phyloP scores from a whole-genome alignment of 169 alveolate genomes.

The Cystoisospora suis region DNA sequence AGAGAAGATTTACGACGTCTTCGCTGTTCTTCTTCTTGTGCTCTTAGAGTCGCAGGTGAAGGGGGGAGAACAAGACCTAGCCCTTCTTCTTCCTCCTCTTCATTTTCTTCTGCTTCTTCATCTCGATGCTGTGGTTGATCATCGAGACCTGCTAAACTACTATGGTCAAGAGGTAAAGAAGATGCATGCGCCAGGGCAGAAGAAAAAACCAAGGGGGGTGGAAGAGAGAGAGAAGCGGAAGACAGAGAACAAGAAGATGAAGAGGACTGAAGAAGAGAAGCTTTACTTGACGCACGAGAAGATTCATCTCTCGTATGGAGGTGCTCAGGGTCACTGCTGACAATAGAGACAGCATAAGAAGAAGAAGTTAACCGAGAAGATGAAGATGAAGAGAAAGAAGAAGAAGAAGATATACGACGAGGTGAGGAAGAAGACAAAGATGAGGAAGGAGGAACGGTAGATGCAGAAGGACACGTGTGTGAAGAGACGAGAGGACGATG shows the following conservation, averaged over 20 bases:
- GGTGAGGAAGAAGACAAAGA: background rate
- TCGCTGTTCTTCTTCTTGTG: background rate
- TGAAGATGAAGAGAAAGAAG: background rate
- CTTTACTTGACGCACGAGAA: background rate
- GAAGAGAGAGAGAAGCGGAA: background rate
- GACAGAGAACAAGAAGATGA: background rate
- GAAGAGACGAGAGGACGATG: background rate
- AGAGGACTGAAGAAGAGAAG: background rate
- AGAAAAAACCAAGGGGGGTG: background rate
- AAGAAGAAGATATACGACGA: background rate
- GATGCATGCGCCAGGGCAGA: background rate
- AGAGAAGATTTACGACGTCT: too few species aligned
- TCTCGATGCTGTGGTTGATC: background rate
- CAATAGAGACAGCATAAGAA: background rate
- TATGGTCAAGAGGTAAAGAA: background rate
- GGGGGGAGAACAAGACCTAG: conserved; percentile 4
- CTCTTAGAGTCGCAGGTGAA: background rate
- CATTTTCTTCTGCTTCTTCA: background rate
- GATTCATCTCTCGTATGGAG: background rate
- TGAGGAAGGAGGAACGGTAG: background rate
- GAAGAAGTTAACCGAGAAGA: background rate
- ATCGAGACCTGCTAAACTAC: background rate
- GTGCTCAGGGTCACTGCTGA: background rate
- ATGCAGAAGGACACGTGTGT: too few species aligned
- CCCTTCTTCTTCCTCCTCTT: background rate